phyloP scores from a whole-genome alignment of 169 alveolate species.

The Pseudocohnilembus persalinus region DNA sequence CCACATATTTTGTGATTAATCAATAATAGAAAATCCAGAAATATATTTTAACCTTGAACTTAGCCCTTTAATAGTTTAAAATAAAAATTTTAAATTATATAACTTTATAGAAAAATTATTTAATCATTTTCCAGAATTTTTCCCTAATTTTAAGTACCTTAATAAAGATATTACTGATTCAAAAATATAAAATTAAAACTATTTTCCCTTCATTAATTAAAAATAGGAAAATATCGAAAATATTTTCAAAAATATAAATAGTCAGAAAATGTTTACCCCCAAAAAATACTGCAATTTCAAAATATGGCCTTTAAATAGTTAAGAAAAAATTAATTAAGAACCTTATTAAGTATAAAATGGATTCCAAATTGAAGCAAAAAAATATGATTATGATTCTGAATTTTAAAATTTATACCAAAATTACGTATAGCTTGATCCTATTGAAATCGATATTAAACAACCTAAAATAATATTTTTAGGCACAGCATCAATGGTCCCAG shows the following conservation, averaged over 20 bases:
- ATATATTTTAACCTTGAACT: too few relatives aligned
- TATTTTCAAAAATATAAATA: too few relatives aligned
- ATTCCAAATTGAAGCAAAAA: too few relatives aligned
- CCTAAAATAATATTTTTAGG: neutral
- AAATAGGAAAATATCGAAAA: too few relatives aligned
- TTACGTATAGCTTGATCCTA: neutral
- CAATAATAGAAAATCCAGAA: neutral
- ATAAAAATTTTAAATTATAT: too few relatives aligned
- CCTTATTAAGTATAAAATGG: too few relatives aligned
- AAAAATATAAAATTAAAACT: too few relatives aligned
- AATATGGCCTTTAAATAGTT: neutral
- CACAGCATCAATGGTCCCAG: neutral
- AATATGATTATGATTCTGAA: neutral
- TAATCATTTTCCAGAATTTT: neutral
- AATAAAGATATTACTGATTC: neutral
- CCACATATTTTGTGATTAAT: neutral
- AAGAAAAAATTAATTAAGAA: neutral
- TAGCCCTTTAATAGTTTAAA: too few relatives aligned
- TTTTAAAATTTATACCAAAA: neutral
- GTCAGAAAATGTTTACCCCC: neutral
- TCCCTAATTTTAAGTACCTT: neutral
- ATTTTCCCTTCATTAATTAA: too few relatives aligned
- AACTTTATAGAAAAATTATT: neutral
- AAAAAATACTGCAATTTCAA: neutral
- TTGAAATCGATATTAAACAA: neutral